Conservation (phyloP, 2,329 filamentous ascomycete species). For the Blastomyces gilchristii region DNA sequence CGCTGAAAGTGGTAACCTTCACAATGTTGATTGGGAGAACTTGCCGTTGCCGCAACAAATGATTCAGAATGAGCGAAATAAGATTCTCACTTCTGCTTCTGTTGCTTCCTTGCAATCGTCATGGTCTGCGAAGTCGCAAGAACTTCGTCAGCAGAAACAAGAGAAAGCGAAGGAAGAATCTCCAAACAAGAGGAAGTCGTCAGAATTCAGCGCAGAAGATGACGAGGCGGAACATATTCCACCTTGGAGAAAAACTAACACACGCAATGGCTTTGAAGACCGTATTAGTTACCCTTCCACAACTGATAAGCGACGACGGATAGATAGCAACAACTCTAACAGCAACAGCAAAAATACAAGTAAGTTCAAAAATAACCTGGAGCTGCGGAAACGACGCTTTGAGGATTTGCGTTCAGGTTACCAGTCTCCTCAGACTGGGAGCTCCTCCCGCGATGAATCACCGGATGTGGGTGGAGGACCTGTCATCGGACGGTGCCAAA, state of each 20-base stretch:
- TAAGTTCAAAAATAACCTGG: constrained; percentile 82
- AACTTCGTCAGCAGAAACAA: constrained; percentile 10
- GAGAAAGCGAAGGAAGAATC: constrained; percentile 11
- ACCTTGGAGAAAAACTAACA: constrained; percentile 67
- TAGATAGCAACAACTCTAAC: constrained; percentile 28
- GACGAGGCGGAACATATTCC: constrained; percentile 45
- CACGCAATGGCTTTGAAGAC: constrained; percentile 54
- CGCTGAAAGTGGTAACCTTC: constrained; percentile 61
- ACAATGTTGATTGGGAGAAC: constrained; percentile 68
- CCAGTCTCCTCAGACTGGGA: constrained; percentile 29
- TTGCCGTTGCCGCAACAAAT: constrained; percentile 79
- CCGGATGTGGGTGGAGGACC: constrained; percentile 48
- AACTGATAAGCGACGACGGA: constrained; percentile 42
- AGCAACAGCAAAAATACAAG: constrained; percentile 48
- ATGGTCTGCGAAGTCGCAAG: constrained; percentile 28
- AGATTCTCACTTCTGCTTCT: constrained; percentile 30
- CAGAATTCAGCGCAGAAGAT: constrained; percentile 48
- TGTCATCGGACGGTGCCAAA: constrained; percentile 73
- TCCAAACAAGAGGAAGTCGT: constrained; percentile 64
- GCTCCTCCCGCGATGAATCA: constrained; percentile 37
- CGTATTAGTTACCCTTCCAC: constrained; percentile 56
- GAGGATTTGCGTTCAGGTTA: constrained; percentile 44
- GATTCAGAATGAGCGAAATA: constrained; percentile 58
- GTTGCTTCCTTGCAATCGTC: not conserved
- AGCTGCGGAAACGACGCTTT: constrained; percentile 84